Base-by-base conservation (phyloP, 129 eudicot species). In the Daucus carota region DNA sequence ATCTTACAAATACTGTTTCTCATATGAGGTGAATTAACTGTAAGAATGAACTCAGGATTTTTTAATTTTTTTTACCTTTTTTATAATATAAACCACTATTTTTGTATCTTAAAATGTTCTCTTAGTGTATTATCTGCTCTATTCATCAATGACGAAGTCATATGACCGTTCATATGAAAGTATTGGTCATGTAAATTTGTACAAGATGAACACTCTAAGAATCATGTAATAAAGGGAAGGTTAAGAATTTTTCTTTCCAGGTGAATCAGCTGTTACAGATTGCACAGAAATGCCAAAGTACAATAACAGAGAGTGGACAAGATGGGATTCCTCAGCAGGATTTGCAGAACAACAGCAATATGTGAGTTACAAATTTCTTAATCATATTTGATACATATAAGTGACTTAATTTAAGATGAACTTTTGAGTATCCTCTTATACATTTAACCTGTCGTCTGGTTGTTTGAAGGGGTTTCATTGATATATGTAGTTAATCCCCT, bases 261-360 rank as follows among this genome's bases (percentile, higher is more conserved):
- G 99, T 95, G 79, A 89, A 88, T 85, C 94, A 89, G 84, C 72
- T 95, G 79, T 79, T 95, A 70, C 97, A 95, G 80, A 97, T 89
- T 54, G 99, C 97, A 45, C 99, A 95, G 74, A 91, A 92, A 83
- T 95, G 99, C 83, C 97, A 95, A 68, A 86, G 87, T 67, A 95
- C 97, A 43, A 79, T 95, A 32, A 81, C 96, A 22, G 95, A 95
- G 76, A 88, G 90, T 86, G 99, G 99, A 54, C 77, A 92, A 70
- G 97, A 95, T 12, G 96, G 97, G 66, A 86, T 92, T 81, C 85
- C 97, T 28, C 97, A 88, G 82, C 92, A 86, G 76, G 99, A 91
- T 84, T 62, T 92, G 70, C 99, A 95, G 83, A 78, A 96, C 78
- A 95, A 86, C 77, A 92, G 97, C 81, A 89, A 80, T 66, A 87